Evolutionary conservation across 1,284 basidiomycete genomes (phyloP).

Genomic region (Mycena citricolor): DNA sequence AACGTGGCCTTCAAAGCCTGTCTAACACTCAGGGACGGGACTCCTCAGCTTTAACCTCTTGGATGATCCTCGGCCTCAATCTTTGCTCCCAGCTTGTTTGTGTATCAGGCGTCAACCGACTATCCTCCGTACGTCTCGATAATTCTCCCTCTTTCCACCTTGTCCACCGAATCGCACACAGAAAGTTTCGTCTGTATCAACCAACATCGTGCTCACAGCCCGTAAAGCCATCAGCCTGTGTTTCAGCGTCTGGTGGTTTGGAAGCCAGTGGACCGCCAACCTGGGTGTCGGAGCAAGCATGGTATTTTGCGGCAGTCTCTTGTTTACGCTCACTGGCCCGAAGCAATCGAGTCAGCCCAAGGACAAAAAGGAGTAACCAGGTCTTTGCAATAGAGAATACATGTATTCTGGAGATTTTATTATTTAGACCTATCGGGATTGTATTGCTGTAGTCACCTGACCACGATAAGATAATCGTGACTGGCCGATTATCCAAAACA

Average conservation of each 20-base stretch:
- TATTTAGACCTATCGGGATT: background rate
- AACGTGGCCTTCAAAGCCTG: constrained; percentile 51
- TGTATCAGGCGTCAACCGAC: constrained; percentile 82
- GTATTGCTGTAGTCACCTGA: background rate
- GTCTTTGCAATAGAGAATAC: background rate
- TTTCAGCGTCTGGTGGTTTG: constrained; percentile 77
- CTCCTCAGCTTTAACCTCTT: constrained; percentile 36
- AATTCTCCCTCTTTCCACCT: constrained; percentile 1
- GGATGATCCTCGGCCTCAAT: constrained; percentile 63
- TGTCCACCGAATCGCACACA: constrained; percentile 29
- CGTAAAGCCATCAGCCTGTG: constrained; percentile 72
- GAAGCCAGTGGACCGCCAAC: constrained; percentile 61
- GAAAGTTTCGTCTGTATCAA: constrained; percentile 72
- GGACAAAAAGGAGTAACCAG: constrained; percentile 15
- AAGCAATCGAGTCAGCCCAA: too few species aligned
- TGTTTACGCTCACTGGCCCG: constrained; percentile 38
- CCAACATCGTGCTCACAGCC: constrained; percentile 68
- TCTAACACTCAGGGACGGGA: constrained; percentile 27
- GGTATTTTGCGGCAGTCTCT: constrained; percentile 65
- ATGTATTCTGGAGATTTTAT: background rate
- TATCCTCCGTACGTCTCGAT: constrained; percentile 64
- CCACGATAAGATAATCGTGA: background rate
- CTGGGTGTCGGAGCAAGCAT: constrained; percentile 61
- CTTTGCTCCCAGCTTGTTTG: constrained; percentile 83
- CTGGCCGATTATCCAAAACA: background rate